These are phyloP conservation scores for Diplodia sapinea DNA, from an alignment of 2,329 filamentous ascomycete species.

Conservation along the genomic window DNA sequence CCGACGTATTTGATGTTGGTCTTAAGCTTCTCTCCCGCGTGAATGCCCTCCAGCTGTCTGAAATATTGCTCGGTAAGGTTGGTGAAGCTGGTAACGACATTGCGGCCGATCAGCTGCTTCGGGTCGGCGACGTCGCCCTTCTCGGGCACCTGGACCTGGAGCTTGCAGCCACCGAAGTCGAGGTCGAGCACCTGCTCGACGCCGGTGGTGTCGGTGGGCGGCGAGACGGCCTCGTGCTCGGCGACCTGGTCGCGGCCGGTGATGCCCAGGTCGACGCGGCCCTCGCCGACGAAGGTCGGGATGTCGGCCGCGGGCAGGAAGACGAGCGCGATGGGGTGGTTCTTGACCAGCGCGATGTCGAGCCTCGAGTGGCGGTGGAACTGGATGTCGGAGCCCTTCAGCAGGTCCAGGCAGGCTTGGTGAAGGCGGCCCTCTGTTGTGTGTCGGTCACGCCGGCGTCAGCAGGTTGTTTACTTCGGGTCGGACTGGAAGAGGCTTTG, in stretches of 20 bases:
- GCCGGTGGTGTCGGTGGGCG: constrained; percentile 52
- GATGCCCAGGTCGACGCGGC: constrained; percentile 90
- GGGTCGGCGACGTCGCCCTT: constrained; percentile 74
- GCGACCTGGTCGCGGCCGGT: constrained; percentile 91
- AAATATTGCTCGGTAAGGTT: constrained; percentile 85
- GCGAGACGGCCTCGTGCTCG: constrained; percentile 77
- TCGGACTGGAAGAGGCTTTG: constrained; percentile 13
- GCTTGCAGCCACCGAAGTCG: constrained; percentile 86
- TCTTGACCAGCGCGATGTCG: constrained; percentile 97
- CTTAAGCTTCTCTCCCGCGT: constrained; percentile 56
- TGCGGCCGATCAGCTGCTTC: constrained; percentile 84
- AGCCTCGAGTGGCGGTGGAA: constrained; percentile 94
- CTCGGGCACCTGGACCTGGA: constrained; percentile 95
- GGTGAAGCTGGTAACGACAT: constrained; percentile 95
- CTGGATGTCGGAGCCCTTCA: constrained; percentile 93
- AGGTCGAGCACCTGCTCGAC: constrained; percentile 90
- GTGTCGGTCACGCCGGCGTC: constrained; percentile 22
- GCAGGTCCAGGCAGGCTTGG: constrained; percentile 83
- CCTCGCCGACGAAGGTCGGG: constrained; percentile 95
- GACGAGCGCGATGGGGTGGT: constrained; percentile 90
- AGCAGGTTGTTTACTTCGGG: constrained; percentile 3
- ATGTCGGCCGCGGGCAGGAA: constrained; percentile 98
- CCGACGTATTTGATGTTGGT: constrained; percentile 95
- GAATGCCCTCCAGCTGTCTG: constrained; percentile 68
- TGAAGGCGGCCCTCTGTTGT: constrained; percentile 86